Conservation (phyloP, 371 early-diverging fungal genomes). For the Apophysomyces elegans region DNA sequence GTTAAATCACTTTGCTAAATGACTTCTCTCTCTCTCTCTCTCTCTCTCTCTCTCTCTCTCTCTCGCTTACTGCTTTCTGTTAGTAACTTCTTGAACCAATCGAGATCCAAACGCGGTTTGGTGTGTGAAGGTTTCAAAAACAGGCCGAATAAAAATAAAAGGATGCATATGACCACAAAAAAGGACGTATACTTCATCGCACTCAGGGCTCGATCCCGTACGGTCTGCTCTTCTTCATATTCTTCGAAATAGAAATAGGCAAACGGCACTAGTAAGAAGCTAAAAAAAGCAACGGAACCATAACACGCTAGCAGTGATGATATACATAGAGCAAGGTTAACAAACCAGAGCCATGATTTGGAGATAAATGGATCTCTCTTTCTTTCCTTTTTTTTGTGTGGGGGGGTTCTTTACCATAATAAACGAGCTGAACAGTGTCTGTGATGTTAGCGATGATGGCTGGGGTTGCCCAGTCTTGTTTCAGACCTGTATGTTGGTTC, state of each 20-base stretch:
- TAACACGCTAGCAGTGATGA: constrained; percentile 41
- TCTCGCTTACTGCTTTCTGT: constrained; percentile 47
- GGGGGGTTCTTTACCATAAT: constrained; percentile 50
- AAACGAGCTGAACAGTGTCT: constrained; percentile 46
- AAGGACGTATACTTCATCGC: constrained; percentile 63
- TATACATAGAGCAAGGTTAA: constrained; percentile 1
- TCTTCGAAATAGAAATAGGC: constrained; percentile 74
- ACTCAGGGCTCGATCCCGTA: constrained; percentile 34
- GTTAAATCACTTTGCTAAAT: neutral
- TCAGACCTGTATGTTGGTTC: constrained; percentile 59
- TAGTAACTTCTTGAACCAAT: constrained; percentile 57
- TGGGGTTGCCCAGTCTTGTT: constrained; percentile 68
- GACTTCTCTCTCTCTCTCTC: neutral
- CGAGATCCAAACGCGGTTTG: constrained; percentile 50
- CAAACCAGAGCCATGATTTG: neutral
- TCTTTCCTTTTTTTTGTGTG: no score
- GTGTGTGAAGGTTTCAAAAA: constrained; percentile 46
- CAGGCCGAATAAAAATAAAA: constrained; percentile 51
- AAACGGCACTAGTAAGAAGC: constrained; percentile 63
- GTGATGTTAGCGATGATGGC: constrained; percentile 54
- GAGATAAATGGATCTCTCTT: no score
- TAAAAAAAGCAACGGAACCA: constrained; percentile 53
- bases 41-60: neutral
- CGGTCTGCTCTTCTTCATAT: constrained; percentile 46
- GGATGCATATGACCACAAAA: constrained; percentile 50